These are phyloP conservation scores for Pyricularia sp. DNA, from an alignment of 2,329 filamentous ascomycete species.

Conservation along the genomic window DNA sequence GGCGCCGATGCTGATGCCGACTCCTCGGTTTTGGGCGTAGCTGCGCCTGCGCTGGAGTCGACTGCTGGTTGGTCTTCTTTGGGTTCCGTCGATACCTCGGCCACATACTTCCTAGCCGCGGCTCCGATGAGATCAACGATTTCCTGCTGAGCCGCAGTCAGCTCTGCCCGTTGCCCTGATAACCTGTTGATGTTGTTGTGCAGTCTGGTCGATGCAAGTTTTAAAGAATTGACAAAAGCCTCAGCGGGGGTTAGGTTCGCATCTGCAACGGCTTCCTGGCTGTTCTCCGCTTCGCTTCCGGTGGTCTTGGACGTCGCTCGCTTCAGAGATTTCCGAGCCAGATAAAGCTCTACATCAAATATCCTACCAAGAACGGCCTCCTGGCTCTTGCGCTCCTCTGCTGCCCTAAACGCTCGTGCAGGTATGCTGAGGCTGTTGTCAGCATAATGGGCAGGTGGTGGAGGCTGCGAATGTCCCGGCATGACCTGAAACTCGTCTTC, in stretches of 20 bases:
- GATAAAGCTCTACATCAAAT: slow-evolving; percentile 37
- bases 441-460: slow-evolving; percentile 12
- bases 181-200: slow-evolving; percentile 30
- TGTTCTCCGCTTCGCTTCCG: background rate
- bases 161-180: slow-evolving; percentile 9
- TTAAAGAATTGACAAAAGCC: slow-evolving; percentile 28
- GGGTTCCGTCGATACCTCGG: slow-evolving; percentile 22
- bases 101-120: slow-evolving; percentile 42
- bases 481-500: slow-evolving; percentile 45
- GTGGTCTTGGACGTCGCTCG: slow-evolving; percentile 11
- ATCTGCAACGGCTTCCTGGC: slow-evolving; percentile 18
- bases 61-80: background rate
- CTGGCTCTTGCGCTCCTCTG: slow-evolving; percentile 45
- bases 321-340: slow-evolving; percentile 23
- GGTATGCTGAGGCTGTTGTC: slow-evolving; percentile 29
- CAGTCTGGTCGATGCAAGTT: slow-evolving; percentile 30
- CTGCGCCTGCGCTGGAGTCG: background rate
- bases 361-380: slow-evolving; percentile 43
- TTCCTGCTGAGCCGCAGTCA: slow-evolving; percentile 27
- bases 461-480: slow-evolving; percentile 16
- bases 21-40: background rate
- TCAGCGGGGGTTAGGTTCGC: slow-evolving; percentile 16
- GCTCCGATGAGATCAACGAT: slow-evolving; percentile 39
- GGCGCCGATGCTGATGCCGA: background rate
- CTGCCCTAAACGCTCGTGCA: slow-evolving; percentile 35